phyloP scores from a whole-genome alignment of 345 rosid species.

The Syzygium grande region DNA sequence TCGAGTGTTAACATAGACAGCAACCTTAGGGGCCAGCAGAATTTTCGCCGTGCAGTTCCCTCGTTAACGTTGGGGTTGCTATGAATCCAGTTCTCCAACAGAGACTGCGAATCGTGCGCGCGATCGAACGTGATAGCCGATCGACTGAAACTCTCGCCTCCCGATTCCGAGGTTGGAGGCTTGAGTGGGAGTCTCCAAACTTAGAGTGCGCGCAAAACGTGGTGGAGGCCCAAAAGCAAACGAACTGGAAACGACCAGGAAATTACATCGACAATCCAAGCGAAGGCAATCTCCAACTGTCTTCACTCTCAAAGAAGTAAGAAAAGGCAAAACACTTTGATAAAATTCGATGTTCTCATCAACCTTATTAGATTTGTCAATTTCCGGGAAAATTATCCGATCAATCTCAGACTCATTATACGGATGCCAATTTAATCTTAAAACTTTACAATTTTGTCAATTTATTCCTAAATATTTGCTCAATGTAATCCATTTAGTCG shows the following conservation, averaged over 20 bases:
- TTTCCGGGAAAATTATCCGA: background rate
- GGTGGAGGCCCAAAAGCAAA: background rate
- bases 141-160: background rate
- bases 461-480: rapidly evolving
- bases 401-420: rapidly evolving
- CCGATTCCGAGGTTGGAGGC: background rate
- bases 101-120: background rate
- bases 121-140: background rate
- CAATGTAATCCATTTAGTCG: background rate
- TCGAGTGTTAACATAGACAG: background rate
- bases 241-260: background rate
- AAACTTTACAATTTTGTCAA: background rate
- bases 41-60: background rate
- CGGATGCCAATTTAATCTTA: rapidly evolving
- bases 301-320: background rate
- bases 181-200: background rate
- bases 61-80: background rate
- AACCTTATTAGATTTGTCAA: too few species aligned
- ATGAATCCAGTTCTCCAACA: background rate
- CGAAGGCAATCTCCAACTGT: too few species aligned
- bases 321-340: background rate
- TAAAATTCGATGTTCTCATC: background rate
- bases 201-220: background rate
- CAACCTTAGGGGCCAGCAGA: background rate
- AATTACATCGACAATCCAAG: background rate